phyloP scores from a whole-genome alignment of 345 rosid species.

The Citrus medica region DNA sequence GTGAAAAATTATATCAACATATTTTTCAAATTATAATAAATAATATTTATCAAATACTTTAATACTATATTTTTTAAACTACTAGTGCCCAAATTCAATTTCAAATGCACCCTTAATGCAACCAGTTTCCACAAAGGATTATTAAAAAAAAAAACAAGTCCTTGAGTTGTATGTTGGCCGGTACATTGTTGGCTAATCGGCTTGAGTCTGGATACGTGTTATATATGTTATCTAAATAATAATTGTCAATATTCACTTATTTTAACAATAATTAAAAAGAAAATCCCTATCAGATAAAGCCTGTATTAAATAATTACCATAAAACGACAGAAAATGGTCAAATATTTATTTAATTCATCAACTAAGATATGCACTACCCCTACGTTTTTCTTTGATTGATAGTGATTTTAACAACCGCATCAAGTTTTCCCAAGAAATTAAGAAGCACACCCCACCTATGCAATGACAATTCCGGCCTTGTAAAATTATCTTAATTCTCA shows the following conservation, averaged over 20 bases:
- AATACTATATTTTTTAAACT: too few relatives aligned
- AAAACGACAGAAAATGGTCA: constrained; percentile 18
- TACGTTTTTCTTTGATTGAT: background rate
- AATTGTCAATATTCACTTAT: too few relatives aligned
- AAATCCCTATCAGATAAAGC: constrained; percentile 9
- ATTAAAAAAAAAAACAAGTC: too few relatives aligned
- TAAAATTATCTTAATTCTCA: background rate
- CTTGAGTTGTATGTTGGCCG: background rate
- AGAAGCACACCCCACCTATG: background rate
- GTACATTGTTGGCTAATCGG: background rate
- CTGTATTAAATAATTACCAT: background rate
- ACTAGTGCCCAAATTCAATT: too few relatives aligned
- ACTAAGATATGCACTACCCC: background rate
- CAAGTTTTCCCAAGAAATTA: background rate
- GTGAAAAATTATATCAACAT: too few relatives aligned
- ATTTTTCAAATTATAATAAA: too few relatives aligned
- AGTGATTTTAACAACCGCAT: constrained; percentile 11
- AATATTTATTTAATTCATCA: constrained; percentile 19
- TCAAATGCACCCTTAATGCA: too few relatives aligned
- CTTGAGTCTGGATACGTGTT: background rate
- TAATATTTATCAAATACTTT: too few relatives aligned
- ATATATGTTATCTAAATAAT: background rate
- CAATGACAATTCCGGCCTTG: background rate
- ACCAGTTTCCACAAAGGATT: too few relatives aligned
- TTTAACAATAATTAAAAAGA: too few relatives aligned